Base-by-base conservation (phyloP, 208 protist species). In the Wallacemonas sp. region DNA sequence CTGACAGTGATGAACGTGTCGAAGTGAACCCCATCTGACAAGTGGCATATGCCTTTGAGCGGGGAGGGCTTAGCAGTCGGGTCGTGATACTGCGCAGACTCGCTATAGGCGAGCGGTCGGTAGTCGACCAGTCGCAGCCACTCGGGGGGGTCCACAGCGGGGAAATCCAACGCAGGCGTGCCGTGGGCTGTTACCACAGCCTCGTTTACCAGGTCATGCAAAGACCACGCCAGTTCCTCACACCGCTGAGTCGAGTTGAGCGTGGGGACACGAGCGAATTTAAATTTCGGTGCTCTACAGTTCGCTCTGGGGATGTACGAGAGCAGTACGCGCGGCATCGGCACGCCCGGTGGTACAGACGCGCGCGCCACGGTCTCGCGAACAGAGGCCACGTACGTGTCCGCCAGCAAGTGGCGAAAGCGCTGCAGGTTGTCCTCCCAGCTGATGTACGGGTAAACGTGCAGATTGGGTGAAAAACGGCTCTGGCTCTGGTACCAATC, bases 351-450 rank as follows among this genome's bases (percentile, higher is more conserved):
- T 14, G 31, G 52, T 25, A 29, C 32, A 25, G 52, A 42, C 14
- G 31, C 22, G 7, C 3, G 3, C 4, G 8, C 11, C 14, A 41
- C 26, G 3, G 31, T 10, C 5, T 23, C 18, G 20, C 52, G 52
- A 7, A 59, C 11, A 4, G 18, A 3, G 16, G 52, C 23, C 8
- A 4, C 52, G 20, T 44, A 59, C n/a, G 4, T 59, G 52, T 41
- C 32, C 14, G 31, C 32, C 31, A 59, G 4, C 4, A 59, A 41
- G 2, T 39, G 31, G 4, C 52, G 52, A 8, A 59, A 33, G 3
- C 52, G 29, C n/a, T 41, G 16, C 52, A 59, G 12, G 31, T 59
- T 59, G 31, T 59, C 31, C n/a, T 59, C 52, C 52, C 52, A 59
- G 14, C 29, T 59, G 12, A 59, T 14, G 32, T 28, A 59, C 12